Conservation (phyloP, 768 basidiomycete species). For the Lactarius akahatsu region DNA sequence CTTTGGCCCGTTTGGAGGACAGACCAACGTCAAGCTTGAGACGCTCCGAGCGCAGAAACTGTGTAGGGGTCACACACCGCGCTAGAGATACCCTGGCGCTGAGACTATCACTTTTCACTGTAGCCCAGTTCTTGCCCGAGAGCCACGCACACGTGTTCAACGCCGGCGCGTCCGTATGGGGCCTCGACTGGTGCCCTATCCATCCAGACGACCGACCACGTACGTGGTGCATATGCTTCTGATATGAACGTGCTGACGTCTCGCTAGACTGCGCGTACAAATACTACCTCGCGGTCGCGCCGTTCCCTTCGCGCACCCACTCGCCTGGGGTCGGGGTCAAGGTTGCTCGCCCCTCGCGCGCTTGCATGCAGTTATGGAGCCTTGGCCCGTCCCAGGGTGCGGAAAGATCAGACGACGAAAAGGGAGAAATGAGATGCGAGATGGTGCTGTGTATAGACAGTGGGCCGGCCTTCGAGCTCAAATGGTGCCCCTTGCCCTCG, state of each 20-base stretch:
- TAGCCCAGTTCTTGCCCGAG: slow-evolving; percentile 60
- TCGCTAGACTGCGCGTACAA: slow-evolving; percentile 50
- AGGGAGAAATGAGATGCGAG: slow-evolving; percentile 67
- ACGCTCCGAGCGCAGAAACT: slow-evolving; percentile 60
- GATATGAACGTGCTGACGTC: neutral
- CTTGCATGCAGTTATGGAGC: slow-evolving; percentile 89
- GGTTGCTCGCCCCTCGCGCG: slow-evolving; percentile 50
- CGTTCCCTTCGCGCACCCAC: slow-evolving; percentile 63
- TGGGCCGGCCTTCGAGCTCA: slow-evolving; percentile 76
- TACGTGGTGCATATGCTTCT: slow-evolving; percentile 35
- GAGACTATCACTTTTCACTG: neutral
- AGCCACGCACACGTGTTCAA: slow-evolving; percentile 73
- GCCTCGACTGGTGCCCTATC: slow-evolving; percentile 90
- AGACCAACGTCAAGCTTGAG: slow-evolving; percentile 47
- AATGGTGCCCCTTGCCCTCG: slow-evolving; percentile 92
- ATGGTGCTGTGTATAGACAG: slow-evolving; percentile 82
- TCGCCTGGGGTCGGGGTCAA: slow-evolving; percentile 66
- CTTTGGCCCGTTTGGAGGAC: slow-evolving; percentile 62
- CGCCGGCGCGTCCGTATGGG: slow-evolving; percentile 89
- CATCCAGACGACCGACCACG: slow-evolving; percentile 55
- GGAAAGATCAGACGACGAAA: slow-evolving; percentile 31
- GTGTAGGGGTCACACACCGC: slow-evolving; percentile 43
- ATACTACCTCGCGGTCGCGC: slow-evolving; percentile 84
- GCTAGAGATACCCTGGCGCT: neutral
- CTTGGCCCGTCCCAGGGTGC: slow-evolving; percentile 34